A percentile compares a stretch with the other conserved stretches of the same genome.
phyloP scores from a whole-genome alignment of 371 early-diverging fungal species.

The Mortierella sp. region DNA sequence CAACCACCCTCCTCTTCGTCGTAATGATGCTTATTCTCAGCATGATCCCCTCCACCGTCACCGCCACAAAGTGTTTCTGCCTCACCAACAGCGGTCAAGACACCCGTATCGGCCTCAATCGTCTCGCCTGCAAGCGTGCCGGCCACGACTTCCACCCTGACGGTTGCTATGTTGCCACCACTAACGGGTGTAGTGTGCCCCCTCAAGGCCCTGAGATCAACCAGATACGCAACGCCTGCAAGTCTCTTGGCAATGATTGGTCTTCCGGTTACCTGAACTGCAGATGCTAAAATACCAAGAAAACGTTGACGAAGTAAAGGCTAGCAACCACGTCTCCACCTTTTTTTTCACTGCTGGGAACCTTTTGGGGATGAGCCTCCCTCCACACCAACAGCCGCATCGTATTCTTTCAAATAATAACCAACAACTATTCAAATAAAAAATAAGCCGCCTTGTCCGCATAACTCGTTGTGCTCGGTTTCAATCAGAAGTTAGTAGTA shows the following conservation, averaged over 20 bases:
- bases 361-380: background rate
- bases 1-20: background rate
- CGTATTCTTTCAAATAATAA: too few species aligned
- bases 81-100: background rate
- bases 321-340: background rate
- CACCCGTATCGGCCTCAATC: background rate
- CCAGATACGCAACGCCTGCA: background rate
- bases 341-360: background rate
- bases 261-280: constrained; percentile 1
- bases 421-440: too few species aligned
- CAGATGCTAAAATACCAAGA: background rate
- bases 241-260: background rate
- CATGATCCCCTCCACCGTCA: background rate
- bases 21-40: background rate
- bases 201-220: background rate
- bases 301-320: background rate
- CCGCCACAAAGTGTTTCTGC: background rate
- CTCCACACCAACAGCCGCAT: too few species aligned
- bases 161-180: background rate
- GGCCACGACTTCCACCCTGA: background rate
- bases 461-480: too few species aligned
- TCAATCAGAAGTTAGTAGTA: too few species aligned
- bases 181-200: background rate
- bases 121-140: background rate
- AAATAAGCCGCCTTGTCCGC: too few species aligned